Conservation (phyloP, 1,139 yeast species). For the Pichia kudriavzevii region DNA sequence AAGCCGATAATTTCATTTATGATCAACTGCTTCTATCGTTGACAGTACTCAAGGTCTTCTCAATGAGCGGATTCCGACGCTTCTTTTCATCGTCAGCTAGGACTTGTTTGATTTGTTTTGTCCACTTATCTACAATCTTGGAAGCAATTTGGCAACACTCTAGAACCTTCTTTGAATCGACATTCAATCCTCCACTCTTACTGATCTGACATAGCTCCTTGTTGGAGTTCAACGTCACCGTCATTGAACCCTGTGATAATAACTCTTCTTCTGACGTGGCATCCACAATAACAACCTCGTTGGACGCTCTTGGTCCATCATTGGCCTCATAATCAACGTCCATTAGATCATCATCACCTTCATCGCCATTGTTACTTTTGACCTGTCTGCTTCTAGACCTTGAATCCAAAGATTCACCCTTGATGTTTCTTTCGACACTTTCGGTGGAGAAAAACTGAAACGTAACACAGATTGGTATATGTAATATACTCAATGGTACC, state of each 20-base stretch:
- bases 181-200: slow-evolving; percentile 85
- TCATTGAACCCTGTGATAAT: slow-evolving; percentile 69
- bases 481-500: slow-evolving; percentile 75
- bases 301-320: slow-evolving; percentile 13
- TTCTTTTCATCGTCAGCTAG: slow-evolving; percentile 46
- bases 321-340: slow-evolving; percentile 6
- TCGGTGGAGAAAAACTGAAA: slow-evolving; percentile 74
- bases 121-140: slow-evolving; percentile 52
- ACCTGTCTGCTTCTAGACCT: neutral
- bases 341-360: slow-evolving; percentile 10
- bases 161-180: slow-evolving; percentile 65
- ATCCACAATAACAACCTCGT: slow-evolving; percentile 65
- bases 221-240: slow-evolving; percentile 82
- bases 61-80: slow-evolving; percentile 19
- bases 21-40: slow-evolving; percentile 21
- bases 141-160: slow-evolving; percentile 66
- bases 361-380: slow-evolving; percentile 8
- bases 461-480: slow-evolving; percentile 86
- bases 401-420: slow-evolving; percentile 43
- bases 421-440: slow-evolving; percentile 57
- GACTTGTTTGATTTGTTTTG: slow-evolving; percentile 52
- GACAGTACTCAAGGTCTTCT: slow-evolving; percentile 25
- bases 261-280: slow-evolving; percentile 73
- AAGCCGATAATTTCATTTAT: neutral
- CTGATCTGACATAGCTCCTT: slow-evolving; percentile 84